Evolutionary conservation across 225 moss, liverwort and hornwort genomes (phyloP).

Genomic region (Bryum argenteum): DNA sequence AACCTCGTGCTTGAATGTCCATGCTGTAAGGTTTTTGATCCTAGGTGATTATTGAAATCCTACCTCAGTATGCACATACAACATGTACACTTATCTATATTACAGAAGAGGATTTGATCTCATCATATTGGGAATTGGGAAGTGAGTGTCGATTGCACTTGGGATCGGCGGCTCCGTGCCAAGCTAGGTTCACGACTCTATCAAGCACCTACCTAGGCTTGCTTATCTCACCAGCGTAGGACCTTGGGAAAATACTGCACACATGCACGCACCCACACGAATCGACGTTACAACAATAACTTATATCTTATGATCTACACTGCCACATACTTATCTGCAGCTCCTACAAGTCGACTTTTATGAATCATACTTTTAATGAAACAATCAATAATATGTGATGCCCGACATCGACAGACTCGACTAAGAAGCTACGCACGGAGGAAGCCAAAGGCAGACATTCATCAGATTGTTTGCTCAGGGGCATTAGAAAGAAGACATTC

Average conservation of each 20-base stretch:
- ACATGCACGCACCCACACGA: constrained; percentile 7
- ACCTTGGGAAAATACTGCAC: constrained; percentile 57
- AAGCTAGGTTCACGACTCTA: neutral
- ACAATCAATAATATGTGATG: neutral
- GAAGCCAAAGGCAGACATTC: neutral
- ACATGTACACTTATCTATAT: too few species aligned
- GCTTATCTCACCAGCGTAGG: constrained; percentile 52
- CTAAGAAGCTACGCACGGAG: neutral
- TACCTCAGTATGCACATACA: too few species aligned
- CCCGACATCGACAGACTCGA: neutral
- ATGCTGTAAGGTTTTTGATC: too few species aligned
- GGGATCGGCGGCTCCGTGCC: too few species aligned
- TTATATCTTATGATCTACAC: neutral
- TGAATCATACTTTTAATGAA: neutral
- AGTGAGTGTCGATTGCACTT: too few species aligned
- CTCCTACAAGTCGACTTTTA: neutral
- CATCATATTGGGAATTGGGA: too few species aligned
- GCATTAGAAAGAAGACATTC: neutral
- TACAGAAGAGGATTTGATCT: too few species aligned
- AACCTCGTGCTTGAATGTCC: too few species aligned
- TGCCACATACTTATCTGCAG: neutral
- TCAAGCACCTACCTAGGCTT: neutral
- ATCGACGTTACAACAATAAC: neutral
- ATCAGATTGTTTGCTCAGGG: neutral
- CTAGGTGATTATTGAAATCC: too few species aligned